Conservation (phyloP, 2,329 filamentous ascomycete genomes). For the Ceratocystis destructans region DNA sequence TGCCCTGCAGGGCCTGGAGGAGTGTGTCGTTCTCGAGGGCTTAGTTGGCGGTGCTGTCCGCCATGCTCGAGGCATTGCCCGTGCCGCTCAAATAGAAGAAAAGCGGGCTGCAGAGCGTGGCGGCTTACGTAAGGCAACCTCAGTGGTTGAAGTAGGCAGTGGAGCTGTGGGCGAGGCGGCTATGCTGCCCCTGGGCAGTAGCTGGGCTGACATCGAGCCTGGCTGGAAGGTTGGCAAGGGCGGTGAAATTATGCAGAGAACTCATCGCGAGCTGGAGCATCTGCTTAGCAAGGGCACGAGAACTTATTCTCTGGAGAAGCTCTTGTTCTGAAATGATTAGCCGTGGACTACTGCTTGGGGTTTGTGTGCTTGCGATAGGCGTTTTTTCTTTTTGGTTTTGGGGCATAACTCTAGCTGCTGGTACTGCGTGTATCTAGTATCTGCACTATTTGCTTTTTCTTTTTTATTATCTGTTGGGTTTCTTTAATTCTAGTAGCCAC, state of each 20-base stretch:
- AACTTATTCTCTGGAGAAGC: conserved; percentile 69
- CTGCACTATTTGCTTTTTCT: not conserved
- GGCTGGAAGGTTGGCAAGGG: conserved; percentile 47
- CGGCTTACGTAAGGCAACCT: not conserved
- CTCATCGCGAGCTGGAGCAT: conserved; percentile 58
- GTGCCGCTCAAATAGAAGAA: conserved; percentile 15
- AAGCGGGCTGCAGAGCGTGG: conserved; percentile 1
- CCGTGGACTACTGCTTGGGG: conserved; percentile 1
- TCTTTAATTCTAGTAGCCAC: not conserved
- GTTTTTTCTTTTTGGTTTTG: not conserved
- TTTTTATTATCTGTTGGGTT: not conserved
- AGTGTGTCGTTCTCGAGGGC: conserved; percentile 50
- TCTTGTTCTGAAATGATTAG: conserved; percentile 39
- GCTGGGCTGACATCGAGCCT: conserved; percentile 26
- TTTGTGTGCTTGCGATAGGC: conserved; percentile 3
- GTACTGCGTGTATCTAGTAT: not conserved
- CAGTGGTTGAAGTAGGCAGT: not conserved
- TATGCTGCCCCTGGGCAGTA: conserved; percentile 56
- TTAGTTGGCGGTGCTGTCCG: conserved; percentile 52
- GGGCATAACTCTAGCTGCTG: conserved; percentile 2
- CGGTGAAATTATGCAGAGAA: conserved; percentile 58
- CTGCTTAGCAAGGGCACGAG: conserved; percentile 67
- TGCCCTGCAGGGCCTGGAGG: conserved; percentile 57
- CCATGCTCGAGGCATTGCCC: conserved; percentile 35
- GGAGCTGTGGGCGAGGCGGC: conserved; percentile 18